These are phyloP conservation scores for Abrus pulchellus DNA, from an alignment of 306 rosid species.

Conservation along the genomic window DNA sequence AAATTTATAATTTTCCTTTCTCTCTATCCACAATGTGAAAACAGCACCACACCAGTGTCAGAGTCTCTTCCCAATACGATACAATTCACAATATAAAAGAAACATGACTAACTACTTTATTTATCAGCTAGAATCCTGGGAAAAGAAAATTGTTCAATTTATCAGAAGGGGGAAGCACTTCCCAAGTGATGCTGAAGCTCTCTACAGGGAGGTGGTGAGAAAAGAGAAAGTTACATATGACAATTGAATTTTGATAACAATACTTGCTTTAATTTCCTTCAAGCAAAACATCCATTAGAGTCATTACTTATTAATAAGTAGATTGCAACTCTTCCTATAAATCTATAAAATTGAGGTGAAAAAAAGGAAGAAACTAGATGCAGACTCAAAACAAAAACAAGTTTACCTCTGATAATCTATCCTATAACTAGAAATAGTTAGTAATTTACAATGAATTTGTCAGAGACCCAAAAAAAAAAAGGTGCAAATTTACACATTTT, in stretches of 20 bases:
- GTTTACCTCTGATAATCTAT: not conserved
- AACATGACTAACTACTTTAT: not conserved
- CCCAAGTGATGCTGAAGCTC: not conserved
- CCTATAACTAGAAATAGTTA: not conserved
- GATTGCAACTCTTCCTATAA: not conserved
- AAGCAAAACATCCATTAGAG: not conserved
- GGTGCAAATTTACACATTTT: conserved; percentile 30
- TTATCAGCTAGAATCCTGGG: not conserved
- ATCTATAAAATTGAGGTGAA: conserved; percentile 6
- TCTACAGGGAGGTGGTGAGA: not conserved
- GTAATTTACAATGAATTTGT: not conserved
- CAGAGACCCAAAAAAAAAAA: not conserved
- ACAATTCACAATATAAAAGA: not conserved
- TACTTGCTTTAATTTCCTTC: not conserved
- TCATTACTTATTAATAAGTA: not conserved
- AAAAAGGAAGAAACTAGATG: not conserved
- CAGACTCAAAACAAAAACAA: not conserved
- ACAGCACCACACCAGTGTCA: not conserved
- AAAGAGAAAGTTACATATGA: conserved; percentile 1
- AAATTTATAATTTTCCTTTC: not conserved
- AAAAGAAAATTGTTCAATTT: not conserved
- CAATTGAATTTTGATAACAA: not conserved
- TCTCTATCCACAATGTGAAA: not conserved
- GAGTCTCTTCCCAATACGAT: conserved; percentile 6
- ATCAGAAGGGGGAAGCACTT: not conserved